These are phyloP conservation scores for Myrica gale DNA, from an alignment of 306 rosid species.

Conservation along the genomic window DNA sequence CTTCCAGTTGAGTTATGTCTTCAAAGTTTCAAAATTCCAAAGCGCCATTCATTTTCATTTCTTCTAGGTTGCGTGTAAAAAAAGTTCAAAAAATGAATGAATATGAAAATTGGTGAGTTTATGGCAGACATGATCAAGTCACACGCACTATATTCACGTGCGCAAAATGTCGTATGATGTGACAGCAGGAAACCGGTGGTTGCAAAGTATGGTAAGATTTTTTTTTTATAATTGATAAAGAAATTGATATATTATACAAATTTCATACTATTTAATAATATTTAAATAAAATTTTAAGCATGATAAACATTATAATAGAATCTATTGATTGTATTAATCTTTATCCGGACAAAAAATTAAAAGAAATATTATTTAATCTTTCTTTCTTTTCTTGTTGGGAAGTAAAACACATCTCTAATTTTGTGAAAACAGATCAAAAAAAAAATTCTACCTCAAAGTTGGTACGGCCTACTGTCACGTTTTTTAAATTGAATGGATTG, in stretches of 20 bases:
- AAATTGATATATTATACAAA: not conserved
- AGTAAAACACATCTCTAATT: too few species aligned
- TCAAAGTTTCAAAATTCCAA: too few species aligned
- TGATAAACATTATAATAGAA: too few species aligned
- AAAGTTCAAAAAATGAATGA: not conserved
- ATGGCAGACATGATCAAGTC: constrained; percentile 7
- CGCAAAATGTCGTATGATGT: constrained; percentile 17
- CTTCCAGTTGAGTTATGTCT: too few species aligned
- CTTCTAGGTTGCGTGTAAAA: too few species aligned
- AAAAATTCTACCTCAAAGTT: not conserved
- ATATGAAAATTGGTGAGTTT: too few species aligned
- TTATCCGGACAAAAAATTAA: too few species aligned
- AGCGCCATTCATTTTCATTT: not conserved
- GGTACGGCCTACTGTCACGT: not conserved
- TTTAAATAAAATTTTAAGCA: not conserved
- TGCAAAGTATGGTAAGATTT: too few species aligned
- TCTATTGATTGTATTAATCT: too few species aligned
- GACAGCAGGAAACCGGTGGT: not conserved
- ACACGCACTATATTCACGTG: constrained; percentile 29
- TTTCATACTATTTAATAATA: not conserved
- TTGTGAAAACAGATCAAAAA: too few species aligned
- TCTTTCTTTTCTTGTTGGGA: not conserved
- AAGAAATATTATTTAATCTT: too few species aligned
- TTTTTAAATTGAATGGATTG: not conserved
- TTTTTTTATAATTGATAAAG: not conserved